These are phyloP conservation scores for Apophysomyces elegans DNA, from an alignment of 371 early-diverging fungal genomes.

Conservation along the genomic window DNA sequence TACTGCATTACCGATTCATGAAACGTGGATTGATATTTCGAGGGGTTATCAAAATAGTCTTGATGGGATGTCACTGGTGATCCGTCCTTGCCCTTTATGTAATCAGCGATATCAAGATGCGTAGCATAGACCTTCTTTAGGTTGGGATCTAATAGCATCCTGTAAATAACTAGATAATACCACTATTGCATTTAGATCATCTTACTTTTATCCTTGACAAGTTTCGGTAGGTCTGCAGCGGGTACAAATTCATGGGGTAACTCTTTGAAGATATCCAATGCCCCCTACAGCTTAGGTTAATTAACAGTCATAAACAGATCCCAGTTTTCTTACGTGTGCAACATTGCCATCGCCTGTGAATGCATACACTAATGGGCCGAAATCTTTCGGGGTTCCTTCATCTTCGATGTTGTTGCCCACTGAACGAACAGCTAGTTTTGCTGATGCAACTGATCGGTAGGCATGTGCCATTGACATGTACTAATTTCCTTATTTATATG, in stretches of 20 bases:
- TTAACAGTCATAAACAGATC: background rate
- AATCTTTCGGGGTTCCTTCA: constrained; percentile 85
- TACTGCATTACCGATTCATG: constrained; percentile 66
- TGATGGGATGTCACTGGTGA: constrained; percentile 54
- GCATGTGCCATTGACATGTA: constrained; percentile 87
- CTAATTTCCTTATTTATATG: constrained; percentile 31
- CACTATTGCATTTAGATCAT: background rate
- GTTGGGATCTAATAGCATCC: constrained; percentile 50
- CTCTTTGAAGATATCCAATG: constrained; percentile 86
- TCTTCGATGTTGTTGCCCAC: constrained; percentile 82
- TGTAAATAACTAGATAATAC: background rate
- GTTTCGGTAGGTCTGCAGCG: constrained; percentile 75
- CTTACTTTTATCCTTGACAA: constrained; percentile 72
- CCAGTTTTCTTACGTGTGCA: constrained; percentile 57
- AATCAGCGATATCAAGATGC: constrained; percentile 80
- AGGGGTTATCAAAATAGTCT: constrained; percentile 83
- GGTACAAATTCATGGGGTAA: constrained; percentile 93
- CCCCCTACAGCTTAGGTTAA: constrained; percentile 63
- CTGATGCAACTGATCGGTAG: constrained; percentile 82
- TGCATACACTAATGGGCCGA: constrained; percentile 89
- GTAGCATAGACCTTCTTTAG: constrained; percentile 78
- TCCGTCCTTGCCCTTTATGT: constrained; percentile 75
- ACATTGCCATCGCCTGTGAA: constrained; percentile 98
- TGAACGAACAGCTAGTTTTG: constrained; percentile 72
- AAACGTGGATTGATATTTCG: constrained; percentile 83